Percentiles rank a stretch among this genome's conserved stretches.
Conservation (phyloP, 1,284 basidiomycete genomes). For the Marasmius fiardii region DNA sequence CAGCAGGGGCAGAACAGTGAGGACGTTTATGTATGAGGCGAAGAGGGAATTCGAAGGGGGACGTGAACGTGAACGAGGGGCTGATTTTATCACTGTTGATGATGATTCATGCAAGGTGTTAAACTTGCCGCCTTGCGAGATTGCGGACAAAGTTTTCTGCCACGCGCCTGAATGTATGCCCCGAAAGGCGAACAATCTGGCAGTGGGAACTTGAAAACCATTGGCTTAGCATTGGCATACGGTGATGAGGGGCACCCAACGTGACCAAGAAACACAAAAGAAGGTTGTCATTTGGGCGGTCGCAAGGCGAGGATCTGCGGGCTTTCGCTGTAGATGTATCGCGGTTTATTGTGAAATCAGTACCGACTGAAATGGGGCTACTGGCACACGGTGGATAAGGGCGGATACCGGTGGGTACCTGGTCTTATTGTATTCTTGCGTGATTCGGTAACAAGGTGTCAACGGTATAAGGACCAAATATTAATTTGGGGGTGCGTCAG, state of each 20-base stretch:
- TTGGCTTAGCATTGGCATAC: slow-evolving; percentile 22
- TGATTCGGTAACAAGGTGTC: neutral
- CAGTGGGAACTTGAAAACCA: slow-evolving; percentile 21
- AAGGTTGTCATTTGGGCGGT: neutral
- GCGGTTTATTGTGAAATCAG: slow-evolving; percentile 8
- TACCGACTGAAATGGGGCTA: slow-evolving; percentile 2
- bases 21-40: neutral
- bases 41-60: neutral
- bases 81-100: neutral
- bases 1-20: neutral
- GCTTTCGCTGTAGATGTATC: slow-evolving; percentile 18
- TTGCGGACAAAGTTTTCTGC: slow-evolving; percentile 4
- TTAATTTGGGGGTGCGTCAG: neutral
- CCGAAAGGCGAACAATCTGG: slow-evolving; percentile 34
- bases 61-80: neutral
- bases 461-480: too few relatives aligned
- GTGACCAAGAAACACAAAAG: neutral
- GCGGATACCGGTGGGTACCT: too few relatives aligned
- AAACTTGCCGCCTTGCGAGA: neutral
- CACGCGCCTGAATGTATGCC: slow-evolving; percentile 11
- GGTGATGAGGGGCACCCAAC: slow-evolving; percentile 1
- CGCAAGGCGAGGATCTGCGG: neutral
- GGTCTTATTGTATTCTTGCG: slow-evolving; percentile 33
- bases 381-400: slow-evolving; percentile 17
- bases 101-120: neutral